Evolutionary conservation across 1,284 basidiomycete species (phyloP).

Genomic region (Cutaneotrichosporon mucoides): DNA sequence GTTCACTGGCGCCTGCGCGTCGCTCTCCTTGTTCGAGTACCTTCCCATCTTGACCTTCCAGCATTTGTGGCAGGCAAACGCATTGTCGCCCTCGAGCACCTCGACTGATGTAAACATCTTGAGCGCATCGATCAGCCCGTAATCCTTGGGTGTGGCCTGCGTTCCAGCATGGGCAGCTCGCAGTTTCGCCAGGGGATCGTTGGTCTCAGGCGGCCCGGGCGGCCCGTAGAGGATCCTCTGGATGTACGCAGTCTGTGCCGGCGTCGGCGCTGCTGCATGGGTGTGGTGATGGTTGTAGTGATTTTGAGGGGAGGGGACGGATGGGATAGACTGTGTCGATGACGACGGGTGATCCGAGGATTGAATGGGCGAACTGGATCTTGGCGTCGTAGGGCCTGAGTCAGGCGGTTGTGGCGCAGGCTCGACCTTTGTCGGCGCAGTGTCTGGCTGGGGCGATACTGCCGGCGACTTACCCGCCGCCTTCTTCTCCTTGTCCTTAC

Average conservation of each 20-base stretch:
- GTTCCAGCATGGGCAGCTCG: conserved; percentile 27
- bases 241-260: conserved; percentile 49
- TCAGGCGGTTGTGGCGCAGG: not conserved
- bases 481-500: conserved; percentile 6
- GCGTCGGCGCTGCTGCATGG: conserved; percentile 37
- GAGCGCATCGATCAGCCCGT: conserved; percentile 59
- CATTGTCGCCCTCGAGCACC: conserved; percentile 85
- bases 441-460: not conserved
- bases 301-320: not conserved
- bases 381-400: not conserved
- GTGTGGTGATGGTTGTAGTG: conserved; percentile 3
- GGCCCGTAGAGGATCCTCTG: conserved; percentile 44
- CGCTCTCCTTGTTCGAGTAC: conserved; percentile 15
- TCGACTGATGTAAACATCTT: conserved; percentile 85
- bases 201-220: conserved; percentile 13
- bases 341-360: not conserved
- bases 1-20: not conserved
- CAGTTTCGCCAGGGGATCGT: conserved; percentile 40
- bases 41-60: conserved; percentile 62
- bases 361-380: not conserved
- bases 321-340: not conserved
- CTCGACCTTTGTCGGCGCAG: not conserved
- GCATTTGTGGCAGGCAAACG: conserved; percentile 85
- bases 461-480: not conserved
- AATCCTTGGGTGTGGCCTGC: conserved; percentile 10